phyloP scores from a whole-genome alignment of 1,284 basidiomycete genomes.

The Leccinum ponderosum region DNA sequence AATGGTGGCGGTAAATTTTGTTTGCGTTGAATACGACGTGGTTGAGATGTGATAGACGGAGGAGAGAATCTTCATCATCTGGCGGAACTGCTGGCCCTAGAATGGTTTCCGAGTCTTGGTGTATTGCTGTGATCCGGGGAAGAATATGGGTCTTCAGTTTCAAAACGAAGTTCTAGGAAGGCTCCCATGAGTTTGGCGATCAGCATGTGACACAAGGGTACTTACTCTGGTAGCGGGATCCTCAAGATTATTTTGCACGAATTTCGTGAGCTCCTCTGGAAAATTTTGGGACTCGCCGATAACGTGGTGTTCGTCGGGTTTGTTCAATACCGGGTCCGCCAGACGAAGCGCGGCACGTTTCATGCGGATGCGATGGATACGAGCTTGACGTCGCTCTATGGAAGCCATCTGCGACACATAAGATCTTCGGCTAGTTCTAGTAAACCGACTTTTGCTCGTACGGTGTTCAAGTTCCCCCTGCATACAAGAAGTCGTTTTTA shows the following conservation, averaged over 20 bases:
- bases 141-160: neutral
- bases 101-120: neutral
- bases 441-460: neutral
- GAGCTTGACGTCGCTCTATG: neutral
- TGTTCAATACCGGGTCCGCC: neutral
- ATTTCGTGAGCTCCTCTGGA: constrained; percentile 14
- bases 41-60: neutral
- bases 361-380: neutral
- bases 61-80: neutral
- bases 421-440: neutral
- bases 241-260: constrained; percentile 2
- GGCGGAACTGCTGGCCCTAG: neutral
- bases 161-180: neutral
- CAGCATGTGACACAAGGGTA: neutral
- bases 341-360: neutral
- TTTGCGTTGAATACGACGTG: neutral
- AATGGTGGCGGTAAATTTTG: neutral
- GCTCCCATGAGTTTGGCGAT: neutral
- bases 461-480: neutral
- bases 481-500: neutral
- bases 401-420: neutral
- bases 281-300: constrained; percentile 18
- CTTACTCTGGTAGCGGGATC: neutral
- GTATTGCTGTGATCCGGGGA: neutral
- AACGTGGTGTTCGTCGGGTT: constrained; percentile 11